Evolutionary conservation across 2,329 filamentous ascomycete species (phyloP).

Genomic region (Tolypocladium tundrense): DNA sequence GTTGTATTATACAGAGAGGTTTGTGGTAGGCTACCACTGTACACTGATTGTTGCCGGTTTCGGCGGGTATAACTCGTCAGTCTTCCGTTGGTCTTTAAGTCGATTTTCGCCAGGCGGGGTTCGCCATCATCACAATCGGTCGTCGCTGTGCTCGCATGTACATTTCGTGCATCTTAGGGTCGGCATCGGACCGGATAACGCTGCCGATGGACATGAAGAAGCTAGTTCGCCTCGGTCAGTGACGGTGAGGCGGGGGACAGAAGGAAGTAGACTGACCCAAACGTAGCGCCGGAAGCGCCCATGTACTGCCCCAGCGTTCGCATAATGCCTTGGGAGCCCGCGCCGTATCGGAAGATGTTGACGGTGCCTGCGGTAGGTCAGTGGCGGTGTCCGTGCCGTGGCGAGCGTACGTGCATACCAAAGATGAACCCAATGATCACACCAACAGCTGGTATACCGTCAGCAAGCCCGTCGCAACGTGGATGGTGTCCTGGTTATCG

Average conservation of each 20-base stretch:
- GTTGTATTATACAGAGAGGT: background rate
- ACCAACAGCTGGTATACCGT: constrained; percentile 62
- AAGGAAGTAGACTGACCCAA: constrained; percentile 53
- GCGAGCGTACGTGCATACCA: constrained; percentile 42
- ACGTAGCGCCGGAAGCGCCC: constrained; percentile 87
- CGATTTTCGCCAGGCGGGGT: constrained; percentile 23
- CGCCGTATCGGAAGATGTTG: constrained; percentile 91
- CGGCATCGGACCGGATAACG: constrained; percentile 86
- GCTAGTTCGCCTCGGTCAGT: constrained; percentile 24
- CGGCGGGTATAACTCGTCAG: constrained; percentile 3
- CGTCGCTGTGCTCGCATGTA: constrained; percentile 65
- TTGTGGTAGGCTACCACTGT: background rate
- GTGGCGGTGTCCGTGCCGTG: background rate
- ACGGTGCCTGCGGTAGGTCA: constrained; percentile 56
- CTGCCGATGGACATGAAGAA: constrained; percentile 99
- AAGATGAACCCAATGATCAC: constrained; percentile 97
- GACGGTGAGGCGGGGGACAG: background rate
- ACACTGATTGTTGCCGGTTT: background rate
- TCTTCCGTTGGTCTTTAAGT: background rate
- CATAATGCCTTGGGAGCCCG: constrained; percentile 87
- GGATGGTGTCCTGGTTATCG: constrained; percentile 27
- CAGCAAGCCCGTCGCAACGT: constrained; percentile 13
- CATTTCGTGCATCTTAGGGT: constrained; percentile 62
- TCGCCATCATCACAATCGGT: constrained; percentile 52
- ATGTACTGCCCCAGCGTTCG: constrained; percentile 94